Base-by-base conservation (phyloP, 768 basidiomycete species). In the Crassisporium funariophilum region DNA sequence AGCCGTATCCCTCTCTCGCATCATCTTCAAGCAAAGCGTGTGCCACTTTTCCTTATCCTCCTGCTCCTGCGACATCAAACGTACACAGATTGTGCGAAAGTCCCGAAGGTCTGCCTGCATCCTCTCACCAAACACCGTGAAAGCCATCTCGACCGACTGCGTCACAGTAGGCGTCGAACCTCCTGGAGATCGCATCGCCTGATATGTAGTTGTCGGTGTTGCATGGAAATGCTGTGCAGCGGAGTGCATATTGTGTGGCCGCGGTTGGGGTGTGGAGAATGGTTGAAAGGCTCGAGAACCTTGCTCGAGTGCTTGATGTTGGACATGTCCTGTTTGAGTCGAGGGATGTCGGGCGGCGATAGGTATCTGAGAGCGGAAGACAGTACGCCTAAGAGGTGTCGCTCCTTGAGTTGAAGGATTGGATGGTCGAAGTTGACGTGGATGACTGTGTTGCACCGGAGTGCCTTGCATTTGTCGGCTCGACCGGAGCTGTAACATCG, bases 1-100 rank as follows among this genome's bases (percentile, higher is more conserved):
- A 10, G 65, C 68, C 7, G 59, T 47, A 47, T 72, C 70, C 21
- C 71, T 59, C 54, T 72, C 70, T 35, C 50, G 50, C 49, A 63
- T 61, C 29, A 70, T 52, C 23, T 56, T 48, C n/a, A 63, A 33
- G 29, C 68, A 71, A 4, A 68, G 48, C 3, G 54, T 34, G 24
- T 64, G 59, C 50, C 67, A 62, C 44, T 57, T 52, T 46, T 64
- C 62, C 36, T 56, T 56, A 33, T 66, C 65, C 31, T 65, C 57
- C 20, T 67, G 63, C 43, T 71, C 69, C 17, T 58, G 52, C 13
- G 57, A 42, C 7, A 72, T 39, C 3, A 62, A 61, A 17, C 60
- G 54, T 8, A 58, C 53, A 41, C 68, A 72, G 7, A 64, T 51
- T 3, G 62, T 35, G 16, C 69, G 65, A 36, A 73, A 59, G 34